Percentiles rank a stretch among this genome's conserved stretches.
These are phyloP conservation scores for Fennellomyces sp. DNA, from an alignment of 371 early-diverging fungal genomes.

Conservation along the genomic window DNA sequence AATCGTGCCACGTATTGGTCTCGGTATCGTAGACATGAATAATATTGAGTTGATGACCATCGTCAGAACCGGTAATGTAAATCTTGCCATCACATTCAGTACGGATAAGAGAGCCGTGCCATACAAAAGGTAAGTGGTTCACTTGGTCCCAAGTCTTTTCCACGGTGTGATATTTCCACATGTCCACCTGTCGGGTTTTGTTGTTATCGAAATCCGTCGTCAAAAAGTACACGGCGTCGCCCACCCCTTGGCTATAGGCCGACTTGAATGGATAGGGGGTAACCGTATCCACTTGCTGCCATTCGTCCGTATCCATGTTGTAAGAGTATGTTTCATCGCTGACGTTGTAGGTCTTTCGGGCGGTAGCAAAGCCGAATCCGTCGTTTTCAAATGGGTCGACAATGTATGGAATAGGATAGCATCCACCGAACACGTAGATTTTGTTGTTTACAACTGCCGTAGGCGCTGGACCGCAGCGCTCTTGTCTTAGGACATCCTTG, in stretches of 20 bases:
- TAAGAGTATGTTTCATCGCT: not conserved
- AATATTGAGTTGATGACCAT: not conserved
- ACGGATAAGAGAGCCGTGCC: not conserved
- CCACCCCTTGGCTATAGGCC: not conserved
- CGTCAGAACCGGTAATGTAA: not conserved
- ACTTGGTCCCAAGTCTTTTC: not conserved
- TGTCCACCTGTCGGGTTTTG: not conserved
- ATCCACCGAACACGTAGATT: not conserved
- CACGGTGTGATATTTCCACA: not conserved
- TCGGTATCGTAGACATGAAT: not conserved
- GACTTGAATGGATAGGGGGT: not conserved
- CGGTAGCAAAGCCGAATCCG: not conserved
- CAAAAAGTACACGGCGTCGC: not conserved
- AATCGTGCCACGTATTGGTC: not conserved
- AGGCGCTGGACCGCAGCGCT: too few relatives aligned
- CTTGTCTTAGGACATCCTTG: too few relatives aligned
- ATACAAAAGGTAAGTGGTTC: not conserved
- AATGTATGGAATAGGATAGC: not conserved
- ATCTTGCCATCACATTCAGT: not conserved
- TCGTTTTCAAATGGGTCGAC: not conserved
- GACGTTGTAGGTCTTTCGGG: not conserved
- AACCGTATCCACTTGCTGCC: not conserved
- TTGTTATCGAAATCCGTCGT: not conserved
- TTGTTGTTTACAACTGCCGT: too few relatives aligned
- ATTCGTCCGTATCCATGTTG: not conserved